Evolutionary conservation across 352 stramenopile genomes (phyloP).

Genomic region (Pseudoperonospora humuli): DNA sequence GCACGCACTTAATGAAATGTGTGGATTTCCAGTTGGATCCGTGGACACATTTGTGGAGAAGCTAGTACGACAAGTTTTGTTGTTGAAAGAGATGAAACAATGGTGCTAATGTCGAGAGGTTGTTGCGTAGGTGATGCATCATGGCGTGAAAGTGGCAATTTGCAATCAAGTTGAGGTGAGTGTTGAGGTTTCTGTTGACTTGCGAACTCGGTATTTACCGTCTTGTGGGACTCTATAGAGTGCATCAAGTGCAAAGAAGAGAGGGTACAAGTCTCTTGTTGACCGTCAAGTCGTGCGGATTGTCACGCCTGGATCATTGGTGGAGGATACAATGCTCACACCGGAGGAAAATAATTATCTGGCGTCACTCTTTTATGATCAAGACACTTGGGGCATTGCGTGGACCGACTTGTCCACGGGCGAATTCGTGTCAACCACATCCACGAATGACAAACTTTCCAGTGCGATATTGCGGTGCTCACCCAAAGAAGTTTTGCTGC

Average conservation of each 20-base stretch:
- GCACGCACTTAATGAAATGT: constrained; percentile 61
- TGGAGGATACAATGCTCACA: constrained; percentile 72
- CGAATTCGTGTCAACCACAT: constrained; percentile 61
- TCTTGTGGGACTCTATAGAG: constrained; percentile 20
- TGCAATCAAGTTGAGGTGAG: constrained; percentile 73
- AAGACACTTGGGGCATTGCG: constrained; percentile 41
- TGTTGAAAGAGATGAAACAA: not conserved
- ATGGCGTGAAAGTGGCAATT: constrained; percentile 76
- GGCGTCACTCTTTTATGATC: constrained; percentile 35
- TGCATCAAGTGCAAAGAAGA: constrained; percentile 38
- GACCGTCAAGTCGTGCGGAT: constrained; percentile 74
- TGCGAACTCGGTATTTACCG: not conserved
- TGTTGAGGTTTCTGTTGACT: not conserved
- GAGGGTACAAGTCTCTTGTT: constrained; percentile 52
- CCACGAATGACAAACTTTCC: constrained; percentile 46
- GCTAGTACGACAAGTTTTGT: constrained; percentile 29
- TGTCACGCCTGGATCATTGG: constrained; percentile 61
- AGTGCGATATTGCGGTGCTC: constrained; percentile 54
- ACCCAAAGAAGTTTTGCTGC: constrained; percentile 63
- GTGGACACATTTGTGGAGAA: constrained; percentile 78
- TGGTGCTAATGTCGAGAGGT: not conserved
- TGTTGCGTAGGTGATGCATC: constrained; percentile 57
- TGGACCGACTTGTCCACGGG: constrained; percentile 75
- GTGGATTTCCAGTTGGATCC: constrained; percentile 62
- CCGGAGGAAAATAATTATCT: constrained; percentile 78